These are phyloP conservation scores for Rhizopogon vesiculosus DNA, from an alignment of 768 basidiomycete species.

Conservation along the genomic window DNA sequence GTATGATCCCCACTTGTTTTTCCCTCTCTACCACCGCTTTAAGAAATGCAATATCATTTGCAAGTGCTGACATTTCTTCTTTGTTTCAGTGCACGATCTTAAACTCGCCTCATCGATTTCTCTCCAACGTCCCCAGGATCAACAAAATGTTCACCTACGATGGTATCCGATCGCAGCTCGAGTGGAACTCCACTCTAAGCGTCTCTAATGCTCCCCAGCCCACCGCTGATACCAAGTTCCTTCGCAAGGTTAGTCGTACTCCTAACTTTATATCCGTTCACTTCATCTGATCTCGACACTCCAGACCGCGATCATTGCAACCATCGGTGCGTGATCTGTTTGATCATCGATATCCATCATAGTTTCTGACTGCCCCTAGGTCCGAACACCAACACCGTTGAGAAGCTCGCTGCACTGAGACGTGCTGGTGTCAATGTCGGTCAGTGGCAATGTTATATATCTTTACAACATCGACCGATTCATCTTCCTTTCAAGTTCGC, in stretches of 20 bases:
- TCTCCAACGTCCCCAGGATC: slow-evolving; percentile 6
- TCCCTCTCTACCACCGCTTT: slow-evolving; percentile 9
- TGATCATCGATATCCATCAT: not conserved
- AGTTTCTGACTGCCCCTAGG: slow-evolving; percentile 41
- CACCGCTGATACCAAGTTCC: slow-evolving; percentile 76
- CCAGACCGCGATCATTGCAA: slow-evolving; percentile 98
- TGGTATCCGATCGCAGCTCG: slow-evolving; percentile 76
- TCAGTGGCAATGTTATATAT: slow-evolving; percentile 35
- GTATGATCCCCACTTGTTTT: slow-evolving; percentile 7
- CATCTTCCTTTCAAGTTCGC: slow-evolving; percentile 57
- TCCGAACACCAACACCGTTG: slow-evolving; percentile 90
- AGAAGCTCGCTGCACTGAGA: slow-evolving; percentile 80
- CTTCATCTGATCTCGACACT: slow-evolving; percentile 4
- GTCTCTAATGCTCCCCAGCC: slow-evolving; percentile 67
- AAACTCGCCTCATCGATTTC: slow-evolving; percentile 6
- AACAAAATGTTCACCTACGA: slow-evolving; percentile 49
- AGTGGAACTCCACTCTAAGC: slow-evolving; percentile 86
- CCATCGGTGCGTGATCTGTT: slow-evolving; percentile 66
- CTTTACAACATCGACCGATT: not conserved
- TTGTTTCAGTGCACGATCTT: slow-evolving; percentile 4
- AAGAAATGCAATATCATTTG: slow-evolving; percentile 7
- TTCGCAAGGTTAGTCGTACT: slow-evolving; percentile 72
- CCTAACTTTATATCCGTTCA: not conserved
- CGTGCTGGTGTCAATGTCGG: slow-evolving; percentile 97
- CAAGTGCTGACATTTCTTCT: slow-evolving; percentile 10